Conservation (phyloP, 2,329 filamentous ascomycete species). For the Diaporthe capsici region DNA sequence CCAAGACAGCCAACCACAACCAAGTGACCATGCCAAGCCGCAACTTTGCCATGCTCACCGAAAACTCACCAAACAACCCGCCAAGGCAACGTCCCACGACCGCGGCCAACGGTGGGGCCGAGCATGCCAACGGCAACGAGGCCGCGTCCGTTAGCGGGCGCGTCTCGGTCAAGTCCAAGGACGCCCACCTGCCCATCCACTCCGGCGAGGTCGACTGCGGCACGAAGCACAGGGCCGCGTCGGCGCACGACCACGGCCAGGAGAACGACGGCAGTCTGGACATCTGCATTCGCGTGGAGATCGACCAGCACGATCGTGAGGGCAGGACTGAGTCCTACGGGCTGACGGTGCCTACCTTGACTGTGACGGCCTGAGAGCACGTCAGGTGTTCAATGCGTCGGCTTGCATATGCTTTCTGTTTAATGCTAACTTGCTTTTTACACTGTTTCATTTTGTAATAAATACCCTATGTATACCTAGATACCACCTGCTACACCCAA, state of each 20-base stretch:
- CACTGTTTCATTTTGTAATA: conserved; percentile 7
- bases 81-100: conserved; percentile 39
- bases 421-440: neutral
- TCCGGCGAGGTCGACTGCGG: conserved; percentile 84
- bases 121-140: conserved; percentile 28
- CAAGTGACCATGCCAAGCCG: conserved; percentile 91
- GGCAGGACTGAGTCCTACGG: conserved; percentile 88
- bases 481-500: conserved; percentile 18
- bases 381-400: neutral
- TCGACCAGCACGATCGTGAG: conserved; percentile 84
- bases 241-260: conserved; percentile 66
- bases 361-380: neutral
- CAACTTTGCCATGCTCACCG: conserved; percentile 92
- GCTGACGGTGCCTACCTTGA: conserved; percentile 83
- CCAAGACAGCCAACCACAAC: conserved; percentile 82
- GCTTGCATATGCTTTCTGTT: neutral
- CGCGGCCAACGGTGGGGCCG: conserved; percentile 36
- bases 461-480: conserved; percentile 34
- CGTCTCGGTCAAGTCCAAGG: conserved; percentile 44
- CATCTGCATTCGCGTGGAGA: conserved; percentile 88
- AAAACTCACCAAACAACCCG: conserved; percentile 78
- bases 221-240: conserved; percentile 81
- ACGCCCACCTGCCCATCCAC: conserved; percentile 81
- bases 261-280: conserved; percentile 77
- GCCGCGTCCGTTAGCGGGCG: conserved; percentile 21